Evolutionary conservation across 371 early-diverging fungal genomes (phyloP).

Genomic region (Rhizopus delemar): DNA sequence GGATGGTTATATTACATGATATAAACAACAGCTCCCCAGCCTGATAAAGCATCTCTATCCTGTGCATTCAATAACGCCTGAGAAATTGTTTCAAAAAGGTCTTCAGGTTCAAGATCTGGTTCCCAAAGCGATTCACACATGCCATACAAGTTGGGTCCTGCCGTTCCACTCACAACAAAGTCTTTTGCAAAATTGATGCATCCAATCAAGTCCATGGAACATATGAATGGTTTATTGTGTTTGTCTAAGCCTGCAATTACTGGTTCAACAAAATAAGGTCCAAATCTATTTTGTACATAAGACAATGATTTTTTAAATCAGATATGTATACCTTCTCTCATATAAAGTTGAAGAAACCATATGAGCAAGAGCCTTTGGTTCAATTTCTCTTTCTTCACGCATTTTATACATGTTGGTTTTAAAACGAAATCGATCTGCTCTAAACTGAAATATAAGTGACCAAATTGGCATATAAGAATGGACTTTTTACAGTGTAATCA

Average conservation of each 20-base stretch:
- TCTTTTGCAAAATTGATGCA: constrained; percentile 94
- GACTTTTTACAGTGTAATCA: constrained; percentile 84
- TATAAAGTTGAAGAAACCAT: constrained; percentile 98
- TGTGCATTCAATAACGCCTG: constrained; percentile 97
- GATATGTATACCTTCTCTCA: constrained; percentile 73
- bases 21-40: constrained; percentile 99
- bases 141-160: constrained; percentile 90
- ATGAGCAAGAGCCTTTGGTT: constrained; percentile 92
- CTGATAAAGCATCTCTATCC: constrained; percentile 97
- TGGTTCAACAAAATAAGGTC: constrained; percentile 96
- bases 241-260: constrained; percentile 96
- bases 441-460: constrained; percentile 20
- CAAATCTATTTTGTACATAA: constrained; percentile 68
- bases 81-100: constrained; percentile 96
- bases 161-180: constrained; percentile 97
- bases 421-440: constrained; percentile 89
- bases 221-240: constrained; percentile 91
- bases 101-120: constrained; percentile 96
- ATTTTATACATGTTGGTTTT: constrained; percentile 97
- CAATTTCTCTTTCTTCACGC: constrained; percentile 95
- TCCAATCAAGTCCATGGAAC: constrained; percentile 97
- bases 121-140: constrained; percentile 99
- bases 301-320: background rate
- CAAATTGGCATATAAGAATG: background rate
- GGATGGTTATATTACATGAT: constrained; percentile 66